phyloP scores from a whole-genome alignment of 2,329 filamentous ascomycete genomes.

The Colletotrichum cuscutae region DNA sequence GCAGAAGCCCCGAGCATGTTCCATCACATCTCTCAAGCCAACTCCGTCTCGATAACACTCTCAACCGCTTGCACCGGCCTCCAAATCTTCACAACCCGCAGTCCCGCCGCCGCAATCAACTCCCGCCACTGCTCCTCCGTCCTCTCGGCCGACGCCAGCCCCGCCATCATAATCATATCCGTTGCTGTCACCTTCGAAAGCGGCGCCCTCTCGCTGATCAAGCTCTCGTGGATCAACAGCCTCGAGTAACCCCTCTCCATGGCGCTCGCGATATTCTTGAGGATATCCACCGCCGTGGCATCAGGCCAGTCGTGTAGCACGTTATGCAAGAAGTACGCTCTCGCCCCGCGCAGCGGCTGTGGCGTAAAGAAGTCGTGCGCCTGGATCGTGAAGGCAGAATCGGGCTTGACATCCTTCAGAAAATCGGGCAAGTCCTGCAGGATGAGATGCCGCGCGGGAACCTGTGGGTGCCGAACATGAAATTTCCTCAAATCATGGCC shows the following conservation, averaged over 20 bases:
- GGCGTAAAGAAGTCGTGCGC: constrained; percentile 51
- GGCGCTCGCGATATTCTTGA: constrained; percentile 16
- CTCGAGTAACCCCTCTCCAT: constrained; percentile 47
- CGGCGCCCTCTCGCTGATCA: constrained; percentile 44
- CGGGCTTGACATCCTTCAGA: constrained; percentile 39
- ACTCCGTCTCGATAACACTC: constrained; percentile 43
- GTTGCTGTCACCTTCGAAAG: constrained; percentile 43
- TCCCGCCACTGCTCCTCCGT: constrained; percentile 44
- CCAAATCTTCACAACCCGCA: constrained; percentile 46
- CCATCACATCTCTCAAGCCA: constrained; percentile 15
- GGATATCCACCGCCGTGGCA: constrained; percentile 35
- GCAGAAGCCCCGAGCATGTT: background rate
- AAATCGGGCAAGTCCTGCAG: constrained; percentile 48
- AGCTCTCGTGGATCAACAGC: constrained; percentile 48
- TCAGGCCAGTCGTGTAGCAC: constrained; percentile 41
- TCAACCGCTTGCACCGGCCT: constrained; percentile 40
- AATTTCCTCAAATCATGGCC: constrained; percentile 50
- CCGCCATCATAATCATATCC: constrained; percentile 49
- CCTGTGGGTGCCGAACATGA: constrained; percentile 39
- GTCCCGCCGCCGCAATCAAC: constrained; percentile 39
- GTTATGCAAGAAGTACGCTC: constrained; percentile 41
- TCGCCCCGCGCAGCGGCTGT: constrained; percentile 52
- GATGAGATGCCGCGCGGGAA: constrained; percentile 41
- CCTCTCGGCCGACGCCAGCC: constrained; percentile 44
- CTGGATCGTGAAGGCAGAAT: constrained; percentile 41